Evolutionary conservation across 2,329 filamentous ascomycete genomes (phyloP), one percentile per base, ranked within the genome.

Genomic region (Phyllosticta capitalensis): DNA sequence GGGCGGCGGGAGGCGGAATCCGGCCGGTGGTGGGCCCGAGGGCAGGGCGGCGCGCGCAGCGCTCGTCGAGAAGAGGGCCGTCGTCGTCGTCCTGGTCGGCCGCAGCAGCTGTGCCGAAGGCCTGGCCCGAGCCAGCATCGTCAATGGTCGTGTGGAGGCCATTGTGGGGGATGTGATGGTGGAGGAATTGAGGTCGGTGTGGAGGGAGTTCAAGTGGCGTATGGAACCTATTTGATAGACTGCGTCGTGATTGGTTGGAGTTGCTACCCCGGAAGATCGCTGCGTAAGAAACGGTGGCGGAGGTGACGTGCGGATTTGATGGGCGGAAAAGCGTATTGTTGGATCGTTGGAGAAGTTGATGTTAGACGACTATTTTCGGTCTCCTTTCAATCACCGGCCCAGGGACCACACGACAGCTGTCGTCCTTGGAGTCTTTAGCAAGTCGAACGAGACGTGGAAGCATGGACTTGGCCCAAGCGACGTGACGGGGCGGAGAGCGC

Each of bases 1-100:
- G 56, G 83, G 86, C 64, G 80, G 82, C 69, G 85, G 83, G 68
- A 92, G 80, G 67, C 94, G 86, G 82, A 96, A 96, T 65, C 86
- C 85, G 66, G 85, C 78, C 61, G 90, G 88, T 65, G 90, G 90
- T 66, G 89, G 85, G 54, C 92, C 90, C 64, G 82, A 80, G 64
- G 90, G 90, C 54, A 89, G 79, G 68, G 82, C 82, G 71, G 77
- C 74, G 68, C 79, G 78, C 65, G 71, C 85, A 65, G 87, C 84
- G 66, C 79, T 81, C 66, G 82, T 83, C 63, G 82, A 85, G 78
- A 87, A 86, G 74, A 79, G 76, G 75, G 79, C 78, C 76, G 75
- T 75, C 68, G 71, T 69, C 62, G 73, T 68, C 63, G 73, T 71
- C 63, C 71, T 67, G 64, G 74, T 71, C 63, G 71, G 65, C 65